Percentiles rank a stretch among this genome's conserved stretches.
These are phyloP conservation scores for Dissophora globulifera DNA, from an alignment of 192 early-diverging fungal genomes.

Conservation along the genomic window DNA sequence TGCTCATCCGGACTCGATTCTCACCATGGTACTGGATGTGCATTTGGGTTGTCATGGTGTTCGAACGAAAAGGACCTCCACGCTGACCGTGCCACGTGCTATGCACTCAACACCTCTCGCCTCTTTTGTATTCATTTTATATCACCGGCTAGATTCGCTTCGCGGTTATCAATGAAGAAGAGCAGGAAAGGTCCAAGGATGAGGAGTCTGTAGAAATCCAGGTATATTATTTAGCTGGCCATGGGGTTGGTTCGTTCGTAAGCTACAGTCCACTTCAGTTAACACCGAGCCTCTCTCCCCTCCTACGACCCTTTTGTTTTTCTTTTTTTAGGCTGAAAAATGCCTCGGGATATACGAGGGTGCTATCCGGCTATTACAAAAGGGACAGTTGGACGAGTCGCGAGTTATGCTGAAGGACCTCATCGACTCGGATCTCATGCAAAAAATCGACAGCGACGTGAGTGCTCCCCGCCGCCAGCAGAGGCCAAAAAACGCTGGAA, in stretches of 20 bases:
- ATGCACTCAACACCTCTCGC: no score
- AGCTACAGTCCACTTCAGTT: no score
- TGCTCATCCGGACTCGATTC: background rate
- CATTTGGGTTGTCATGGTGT: no score
- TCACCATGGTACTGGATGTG: conserved; percentile 6
- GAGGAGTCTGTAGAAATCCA: conserved; percentile 54
- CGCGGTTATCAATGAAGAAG: conserved; percentile 46
- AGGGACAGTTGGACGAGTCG: conserved; percentile 49
- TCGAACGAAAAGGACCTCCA: no score
- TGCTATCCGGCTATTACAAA: conserved; percentile 56
- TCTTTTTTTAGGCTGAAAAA: conserved; percentile 54
- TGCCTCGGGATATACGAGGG: conserved; percentile 56
- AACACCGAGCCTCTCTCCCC: no score
- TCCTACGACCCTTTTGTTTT: background rate
- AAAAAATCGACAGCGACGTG: conserved; percentile 49
- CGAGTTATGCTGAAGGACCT: conserved; percentile 50
- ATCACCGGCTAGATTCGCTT: conserved; percentile 48
- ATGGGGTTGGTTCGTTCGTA: no score
- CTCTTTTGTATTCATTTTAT: no score
- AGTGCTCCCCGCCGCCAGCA: no score
- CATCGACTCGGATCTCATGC: conserved; percentile 52
- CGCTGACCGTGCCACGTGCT: no score
- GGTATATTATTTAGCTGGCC: conserved; percentile 13
- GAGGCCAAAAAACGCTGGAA: no score
- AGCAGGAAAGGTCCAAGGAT: conserved; percentile 30